Conservation (phyloP, 768 basidiomycete genomes). For the Obba rivulosa region DNA sequence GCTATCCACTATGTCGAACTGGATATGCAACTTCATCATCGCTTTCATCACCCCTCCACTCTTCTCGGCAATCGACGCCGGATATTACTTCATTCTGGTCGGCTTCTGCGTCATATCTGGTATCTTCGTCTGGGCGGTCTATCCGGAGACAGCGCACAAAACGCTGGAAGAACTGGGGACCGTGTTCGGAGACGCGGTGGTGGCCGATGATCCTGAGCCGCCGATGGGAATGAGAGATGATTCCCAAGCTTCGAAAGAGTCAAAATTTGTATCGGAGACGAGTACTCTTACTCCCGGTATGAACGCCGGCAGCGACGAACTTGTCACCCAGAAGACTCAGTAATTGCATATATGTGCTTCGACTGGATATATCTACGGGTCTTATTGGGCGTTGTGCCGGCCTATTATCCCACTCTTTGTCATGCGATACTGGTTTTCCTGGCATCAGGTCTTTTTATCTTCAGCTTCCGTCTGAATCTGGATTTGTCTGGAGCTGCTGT, state of each 20-base stretch:
- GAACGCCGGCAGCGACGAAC: neutral
- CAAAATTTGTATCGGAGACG: neutral
- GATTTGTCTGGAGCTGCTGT: no score
- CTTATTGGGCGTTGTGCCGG: no score
- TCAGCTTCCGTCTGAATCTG: no score
- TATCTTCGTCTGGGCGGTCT: slow-evolving; percentile 41
- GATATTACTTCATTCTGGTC: slow-evolving; percentile 47
- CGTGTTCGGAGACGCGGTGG: slow-evolving; percentile 38
- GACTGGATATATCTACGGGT: no score
- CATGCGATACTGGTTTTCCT: no score
- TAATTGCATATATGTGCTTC: no score
- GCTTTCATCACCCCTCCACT: slow-evolving; percentile 54
- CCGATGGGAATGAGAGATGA: neutral
- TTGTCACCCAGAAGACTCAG: no score
- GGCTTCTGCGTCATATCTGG: slow-evolving; percentile 41
- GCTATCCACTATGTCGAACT: slow-evolving; percentile 25
- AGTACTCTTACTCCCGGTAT: neutral
- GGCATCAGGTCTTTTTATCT: no score
- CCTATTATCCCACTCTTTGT: no score
- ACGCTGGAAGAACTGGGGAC: slow-evolving; percentile 47
- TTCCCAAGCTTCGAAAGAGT: neutral
- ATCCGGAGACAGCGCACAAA: slow-evolving; percentile 42
- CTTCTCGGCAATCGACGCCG: slow-evolving; percentile 42
- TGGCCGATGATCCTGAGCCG: neutral
- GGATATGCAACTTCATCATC: slow-evolving; percentile 34